These are phyloP conservation scores for Cystobasidiopsis lactophilus DNA, from an alignment of 768 basidiomycete genomes.

Conservation along the genomic window DNA sequence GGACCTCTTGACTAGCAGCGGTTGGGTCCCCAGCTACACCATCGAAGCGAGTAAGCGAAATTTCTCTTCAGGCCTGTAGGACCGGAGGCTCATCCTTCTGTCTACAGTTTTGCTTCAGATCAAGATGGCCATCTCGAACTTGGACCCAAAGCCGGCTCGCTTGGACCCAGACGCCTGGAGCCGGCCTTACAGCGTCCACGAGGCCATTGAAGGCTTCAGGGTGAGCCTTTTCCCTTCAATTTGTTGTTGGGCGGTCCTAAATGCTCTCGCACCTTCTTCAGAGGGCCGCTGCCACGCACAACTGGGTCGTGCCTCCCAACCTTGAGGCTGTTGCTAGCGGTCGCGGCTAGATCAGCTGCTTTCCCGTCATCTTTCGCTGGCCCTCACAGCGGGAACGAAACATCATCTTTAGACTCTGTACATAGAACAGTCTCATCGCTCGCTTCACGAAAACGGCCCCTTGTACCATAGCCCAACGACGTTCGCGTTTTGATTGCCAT, in stretches of 20 bases:
- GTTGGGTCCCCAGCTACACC: conserved; percentile 23
- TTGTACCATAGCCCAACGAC: no score
- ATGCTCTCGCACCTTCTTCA: conserved; percentile 26
- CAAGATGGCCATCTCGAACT: conserved; percentile 44
- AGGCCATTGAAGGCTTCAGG: conserved; percentile 9
- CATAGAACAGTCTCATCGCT: no score
- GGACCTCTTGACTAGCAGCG: conserved; percentile 53
- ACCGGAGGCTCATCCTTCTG: background rate
- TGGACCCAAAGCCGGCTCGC: conserved; percentile 42
- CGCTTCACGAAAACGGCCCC: no score
- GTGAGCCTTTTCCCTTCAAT: conserved; percentile 24
- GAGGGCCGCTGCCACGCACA: conserved; percentile 42
- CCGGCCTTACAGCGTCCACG: background rate
- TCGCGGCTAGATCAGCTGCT: no score
- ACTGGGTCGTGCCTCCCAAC: conserved; percentile 35
- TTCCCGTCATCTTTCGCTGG: no score
- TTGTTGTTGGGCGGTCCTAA: conserved; percentile 41
- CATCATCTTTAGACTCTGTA: no score
- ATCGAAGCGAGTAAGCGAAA: conserved; percentile 5
- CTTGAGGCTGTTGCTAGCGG: no score
- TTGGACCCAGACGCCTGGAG: conserved; percentile 32
- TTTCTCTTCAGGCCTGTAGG: background rate
- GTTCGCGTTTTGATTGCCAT: no score
- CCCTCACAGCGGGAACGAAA: no score
- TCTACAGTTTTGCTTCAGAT: conserved; percentile 36